Conservation (phyloP, 225 moss, liverwort and hornwort species). For the Antitrichia curtipendula region DNA sequence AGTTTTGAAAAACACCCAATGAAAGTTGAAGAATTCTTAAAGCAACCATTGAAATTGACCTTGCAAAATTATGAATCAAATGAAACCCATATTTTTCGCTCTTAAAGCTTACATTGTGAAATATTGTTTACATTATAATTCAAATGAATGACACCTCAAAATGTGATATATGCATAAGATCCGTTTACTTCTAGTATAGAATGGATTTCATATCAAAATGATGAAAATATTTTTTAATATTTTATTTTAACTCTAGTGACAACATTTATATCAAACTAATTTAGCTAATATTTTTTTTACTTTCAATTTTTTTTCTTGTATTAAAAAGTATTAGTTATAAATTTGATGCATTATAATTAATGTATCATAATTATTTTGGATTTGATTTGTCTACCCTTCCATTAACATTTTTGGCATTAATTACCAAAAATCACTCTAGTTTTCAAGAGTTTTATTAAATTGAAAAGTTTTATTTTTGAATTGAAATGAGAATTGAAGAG, state of each 20-base stretch:
- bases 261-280: rapidly evolving
- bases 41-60: background rate
- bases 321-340: background rate
- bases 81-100: no score
- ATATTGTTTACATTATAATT: no score
- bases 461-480: no score
- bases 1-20: no score
- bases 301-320: background rate
- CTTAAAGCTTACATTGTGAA: no score
- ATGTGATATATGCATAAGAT: background rate
- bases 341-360: background rate
- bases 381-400: background rate
- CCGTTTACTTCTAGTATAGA: rapidly evolving
- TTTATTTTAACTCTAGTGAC: background rate
- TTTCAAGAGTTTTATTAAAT: background rate
- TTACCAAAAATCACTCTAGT: rapidly evolving
- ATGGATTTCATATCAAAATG: background rate
- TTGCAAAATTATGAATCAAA: no score
- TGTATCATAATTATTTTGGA: background rate
- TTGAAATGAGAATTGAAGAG: rapidly evolving
- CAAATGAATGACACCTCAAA: background rate
- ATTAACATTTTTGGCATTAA: background rate
- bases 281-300: background rate
- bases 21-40: background rate
- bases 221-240: background rate